Evolutionary conservation across 2,329 filamentous ascomycete species (phyloP), one percentile per base, ranked within the genome.

Genomic region (Bretziella fagacearum): DNA sequence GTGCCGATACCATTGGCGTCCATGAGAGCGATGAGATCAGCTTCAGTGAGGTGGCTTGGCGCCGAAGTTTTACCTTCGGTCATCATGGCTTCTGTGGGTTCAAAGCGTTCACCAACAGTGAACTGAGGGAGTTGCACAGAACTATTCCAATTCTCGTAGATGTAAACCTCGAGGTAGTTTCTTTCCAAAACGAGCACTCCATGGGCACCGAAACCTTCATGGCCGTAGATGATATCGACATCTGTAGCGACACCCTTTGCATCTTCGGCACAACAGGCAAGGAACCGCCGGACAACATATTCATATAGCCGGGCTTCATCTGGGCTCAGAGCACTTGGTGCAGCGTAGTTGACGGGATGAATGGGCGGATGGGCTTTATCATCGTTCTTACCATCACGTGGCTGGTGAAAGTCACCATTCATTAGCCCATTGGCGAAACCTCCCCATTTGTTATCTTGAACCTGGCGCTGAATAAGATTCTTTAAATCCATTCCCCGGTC

Each of bases 1-100:
- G 91, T 98, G 10, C 91, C 91, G 53, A 98, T 98, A 2, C 91
- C 91, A 59, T 98, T 98, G 37, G 85, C 87, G 64, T 98, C 91
- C 91, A 98, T 98, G 8, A 98, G 72, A 2, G 81, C 82, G 58
- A 98, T 94, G 22, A 98, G 69, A 59, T 98, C 91, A 0, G 91
- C 87, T 59, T 98, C 91, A 0, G 91, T 96, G 25, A 98, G 70
- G 59, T 93, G 95, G 18, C 72, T 75, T 0, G 91, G 91, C 10
- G 87, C 69, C 1, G 72, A 74, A 0, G 91, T 98, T 61, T 93
- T 82, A n/a, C 91, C 89, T 55, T 96, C 86, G 1, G 75, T 79
- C 63, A 98, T 85, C 55, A 81, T 77, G 3, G 86, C 89, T 63
- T 95, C 87, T 1, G 79, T 84, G 0, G 91, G 91, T 59, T 85